phyloP scores from a whole-genome alignment of 768 basidiomycete genomes.

The Tubosaeta brunneosetosa region DNA sequence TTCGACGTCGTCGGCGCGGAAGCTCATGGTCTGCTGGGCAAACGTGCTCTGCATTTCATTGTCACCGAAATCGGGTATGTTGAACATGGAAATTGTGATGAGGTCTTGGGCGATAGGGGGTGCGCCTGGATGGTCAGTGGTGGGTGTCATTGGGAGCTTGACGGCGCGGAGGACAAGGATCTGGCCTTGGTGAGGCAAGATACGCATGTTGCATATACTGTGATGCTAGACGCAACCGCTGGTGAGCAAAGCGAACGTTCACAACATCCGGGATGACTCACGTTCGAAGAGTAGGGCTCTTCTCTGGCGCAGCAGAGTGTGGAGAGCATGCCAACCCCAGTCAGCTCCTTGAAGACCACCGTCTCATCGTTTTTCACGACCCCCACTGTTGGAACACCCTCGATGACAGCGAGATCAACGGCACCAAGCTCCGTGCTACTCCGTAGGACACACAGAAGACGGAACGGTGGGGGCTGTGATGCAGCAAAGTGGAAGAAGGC shows the following conservation, averaged over 20 bases:
- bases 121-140: slow-evolving; percentile 2
- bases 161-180: slow-evolving; percentile 49
- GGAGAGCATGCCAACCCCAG: slow-evolving; percentile 31
- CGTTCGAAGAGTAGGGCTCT: slow-evolving; percentile 22
- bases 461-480: slow-evolving; percentile 38
- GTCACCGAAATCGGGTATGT: slow-evolving; percentile 29
- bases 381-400: slow-evolving; percentile 38
- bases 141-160: slow-evolving; percentile 12
- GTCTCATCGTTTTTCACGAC: slow-evolving; percentile 39
- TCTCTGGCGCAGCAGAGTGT: slow-evolving; percentile 39
- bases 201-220: slow-evolving; percentile 47
- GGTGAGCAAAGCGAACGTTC: slow-evolving; percentile 4
- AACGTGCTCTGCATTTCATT: slow-evolving; percentile 24
- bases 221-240: slow-evolving; percentile 34
- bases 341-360: slow-evolving; percentile 41
- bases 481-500: slow-evolving; percentile 36
- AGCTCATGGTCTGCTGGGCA: slow-evolving; percentile 27
- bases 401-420: slow-evolving; percentile 41
- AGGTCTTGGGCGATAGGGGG: slow-evolving; percentile 24
- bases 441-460: slow-evolving; percentile 34
- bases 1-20: slow-evolving; percentile 30
- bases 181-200: slow-evolving; percentile 47
- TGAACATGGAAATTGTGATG: slow-evolving; percentile 29
- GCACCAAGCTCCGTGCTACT: slow-evolving; percentile 36
- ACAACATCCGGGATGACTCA: slow-evolving; percentile 7